Conservation (phyloP, 441 rosid genomes). For the Pelargonium citronellum region DNA sequence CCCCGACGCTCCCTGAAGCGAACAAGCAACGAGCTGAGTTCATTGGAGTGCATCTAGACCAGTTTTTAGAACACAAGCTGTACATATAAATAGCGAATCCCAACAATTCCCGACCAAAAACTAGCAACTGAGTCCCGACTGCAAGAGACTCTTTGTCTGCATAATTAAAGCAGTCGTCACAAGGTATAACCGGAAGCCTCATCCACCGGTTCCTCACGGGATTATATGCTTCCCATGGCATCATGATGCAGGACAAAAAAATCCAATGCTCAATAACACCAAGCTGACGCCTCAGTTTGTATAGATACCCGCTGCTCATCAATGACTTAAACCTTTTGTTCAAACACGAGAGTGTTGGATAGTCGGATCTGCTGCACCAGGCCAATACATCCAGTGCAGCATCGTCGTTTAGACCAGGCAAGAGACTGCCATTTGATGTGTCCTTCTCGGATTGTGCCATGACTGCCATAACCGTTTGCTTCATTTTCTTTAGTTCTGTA, state of each 20-base stretch:
- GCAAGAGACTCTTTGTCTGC: constrained; percentile 60
- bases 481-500: constrained; percentile 22
- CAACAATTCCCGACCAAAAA: constrained; percentile 43
- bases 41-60: constrained; percentile 41
- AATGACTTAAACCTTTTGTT: constrained; percentile 37
- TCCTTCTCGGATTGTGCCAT: constrained; percentile 6
- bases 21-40: constrained; percentile 42
- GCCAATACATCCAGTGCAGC: constrained; percentile 34
- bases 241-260: constrained; percentile 37
- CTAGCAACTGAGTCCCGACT: constrained; percentile 48
- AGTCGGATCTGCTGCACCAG: constrained; percentile 38
- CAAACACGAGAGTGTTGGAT: constrained; percentile 36
- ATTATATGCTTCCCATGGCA: constrained; percentile 54
- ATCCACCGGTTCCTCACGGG: constrained; percentile 42
- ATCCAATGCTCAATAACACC: constrained; percentile 53
- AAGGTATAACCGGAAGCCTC: constrained; percentile 42
- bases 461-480: constrained; percentile 13
- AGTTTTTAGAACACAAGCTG: constrained; percentile 24
- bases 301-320: constrained; percentile 37
- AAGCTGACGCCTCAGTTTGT: constrained; percentile 32
- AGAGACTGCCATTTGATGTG: constrained; percentile 24
- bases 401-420: constrained; percentile 39
- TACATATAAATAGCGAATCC: constrained; percentile 41
- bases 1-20: constrained; percentile 48
- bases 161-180: constrained; percentile 41